A percentile compares a stretch with the other conserved stretches of the same genome.
Conservation (phyloP, 1,284 basidiomycete genomes). For the Trichosporon coremiiforme region DNA sequence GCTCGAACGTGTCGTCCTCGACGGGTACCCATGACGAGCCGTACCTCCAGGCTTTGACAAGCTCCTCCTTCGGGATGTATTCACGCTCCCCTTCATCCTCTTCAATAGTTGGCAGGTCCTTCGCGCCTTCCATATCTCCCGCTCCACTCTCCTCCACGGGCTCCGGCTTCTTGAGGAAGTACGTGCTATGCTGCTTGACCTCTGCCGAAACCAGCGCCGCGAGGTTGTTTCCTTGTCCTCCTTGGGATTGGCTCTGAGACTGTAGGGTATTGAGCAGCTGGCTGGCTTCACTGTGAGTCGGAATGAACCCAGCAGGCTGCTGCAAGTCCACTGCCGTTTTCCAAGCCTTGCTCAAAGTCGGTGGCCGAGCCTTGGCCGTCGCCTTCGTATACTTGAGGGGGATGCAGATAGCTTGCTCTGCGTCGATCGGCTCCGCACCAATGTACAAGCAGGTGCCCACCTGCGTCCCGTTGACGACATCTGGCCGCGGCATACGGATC, state of each 20-base stretch:
- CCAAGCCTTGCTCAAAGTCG: conserved; percentile 79
- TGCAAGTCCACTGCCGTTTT: conserved; percentile 54
- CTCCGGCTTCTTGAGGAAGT: conserved; percentile 42
- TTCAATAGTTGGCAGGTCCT: conserved; percentile 32
- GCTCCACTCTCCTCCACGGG: not conserved
- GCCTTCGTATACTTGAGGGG: conserved; percentile 78
- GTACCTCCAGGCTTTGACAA: conserved; percentile 79
- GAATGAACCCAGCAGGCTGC: conserved; percentile 24
- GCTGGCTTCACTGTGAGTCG: conserved; percentile 17
- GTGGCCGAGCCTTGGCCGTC: conserved; percentile 71
- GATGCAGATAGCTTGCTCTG: conserved; percentile 73
- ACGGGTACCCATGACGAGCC: conserved; percentile 85
- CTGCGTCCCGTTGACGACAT: conserved; percentile 68
- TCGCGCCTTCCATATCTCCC: not conserved
- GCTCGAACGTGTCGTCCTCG: conserved; percentile 74
- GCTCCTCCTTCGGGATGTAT: conserved; percentile 52
- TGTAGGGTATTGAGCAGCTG: conserved; percentile 28
- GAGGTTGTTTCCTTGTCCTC: conserved; percentile 28
- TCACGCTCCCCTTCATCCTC: conserved; percentile 39
- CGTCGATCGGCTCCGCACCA: conserved; percentile 68
- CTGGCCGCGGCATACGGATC: conserved; percentile 69
- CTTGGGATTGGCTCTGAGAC: conserved; percentile 25
- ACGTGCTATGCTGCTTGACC: conserved; percentile 49
- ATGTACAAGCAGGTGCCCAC: conserved; percentile 68
- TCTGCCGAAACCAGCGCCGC: conserved; percentile 53